phyloP scores from a whole-genome alignment of 192 early-diverging fungal genomes.

The Chytriomyces hyalinus region DNA sequence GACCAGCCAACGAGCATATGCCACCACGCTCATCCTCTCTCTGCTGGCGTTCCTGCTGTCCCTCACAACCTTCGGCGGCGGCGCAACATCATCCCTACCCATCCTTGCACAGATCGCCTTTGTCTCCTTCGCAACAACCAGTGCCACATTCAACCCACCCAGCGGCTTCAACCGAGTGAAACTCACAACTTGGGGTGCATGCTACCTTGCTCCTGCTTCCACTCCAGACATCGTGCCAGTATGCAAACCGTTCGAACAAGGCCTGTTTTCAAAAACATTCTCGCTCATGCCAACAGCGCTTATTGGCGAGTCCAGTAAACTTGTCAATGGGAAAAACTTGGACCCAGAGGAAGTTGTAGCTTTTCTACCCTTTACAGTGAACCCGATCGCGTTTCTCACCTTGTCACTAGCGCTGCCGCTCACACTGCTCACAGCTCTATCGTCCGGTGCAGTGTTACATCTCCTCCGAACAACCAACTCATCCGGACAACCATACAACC shows the following conservation, averaged over 20 bases:
- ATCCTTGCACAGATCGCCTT: background rate
- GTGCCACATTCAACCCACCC: background rate
- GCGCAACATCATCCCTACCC: background rate
- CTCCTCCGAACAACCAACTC: too few relatives aligned
- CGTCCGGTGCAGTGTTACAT: background rate
- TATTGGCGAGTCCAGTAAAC: background rate
- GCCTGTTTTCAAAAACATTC: background rate
- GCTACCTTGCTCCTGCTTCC: background rate
- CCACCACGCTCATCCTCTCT: too few relatives aligned
- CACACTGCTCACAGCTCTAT: background rate
- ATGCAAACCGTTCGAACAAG: background rate
- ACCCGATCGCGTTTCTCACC: background rate
- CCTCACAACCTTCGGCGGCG: background rate
- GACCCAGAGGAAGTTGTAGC: background rate
- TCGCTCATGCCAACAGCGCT: background rate
- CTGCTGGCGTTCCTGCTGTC: too few relatives aligned
- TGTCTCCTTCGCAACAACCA: background rate
- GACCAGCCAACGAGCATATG: too few relatives aligned
- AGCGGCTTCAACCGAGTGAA: slow-evolving; percentile 4
- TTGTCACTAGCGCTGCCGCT: background rate
- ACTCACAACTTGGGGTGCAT: slow-evolving; percentile 1
- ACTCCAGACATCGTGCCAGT: background rate
- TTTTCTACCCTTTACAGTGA: background rate
- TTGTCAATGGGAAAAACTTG: background rate
- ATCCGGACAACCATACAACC: too few relatives aligned